These are phyloP conservation scores for Gigaspora rosea DNA, from an alignment of 192 early-diverging fungal species.

Conservation along the genomic window DNA sequence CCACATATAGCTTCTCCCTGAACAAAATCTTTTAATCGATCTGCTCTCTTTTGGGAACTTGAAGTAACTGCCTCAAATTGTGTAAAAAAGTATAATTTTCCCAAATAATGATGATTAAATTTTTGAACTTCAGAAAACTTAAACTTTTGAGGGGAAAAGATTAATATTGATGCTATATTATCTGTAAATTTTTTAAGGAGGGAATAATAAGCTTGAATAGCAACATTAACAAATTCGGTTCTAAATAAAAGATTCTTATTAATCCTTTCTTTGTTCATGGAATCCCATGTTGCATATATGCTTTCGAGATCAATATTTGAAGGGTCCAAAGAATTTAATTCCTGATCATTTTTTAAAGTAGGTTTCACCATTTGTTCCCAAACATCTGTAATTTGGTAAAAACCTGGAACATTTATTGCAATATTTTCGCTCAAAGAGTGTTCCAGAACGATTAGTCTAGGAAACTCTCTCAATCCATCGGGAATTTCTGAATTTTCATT, in stretches of 20 bases:
- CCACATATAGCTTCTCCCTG: constrained; percentile 21
- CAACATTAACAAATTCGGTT: not conserved
- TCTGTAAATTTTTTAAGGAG: not conserved
- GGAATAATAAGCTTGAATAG: constrained; percentile 15
- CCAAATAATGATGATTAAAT: constrained; percentile 28
- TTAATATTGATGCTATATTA: constrained; percentile 4
- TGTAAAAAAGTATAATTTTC: constrained; percentile 38
- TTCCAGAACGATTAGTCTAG: constrained; percentile 29
- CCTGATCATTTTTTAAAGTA: not conserved
- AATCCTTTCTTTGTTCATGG: not conserved
- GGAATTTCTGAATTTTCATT: not conserved
- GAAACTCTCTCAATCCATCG: constrained; percentile 22
- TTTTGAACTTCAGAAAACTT: constrained; percentile 6
- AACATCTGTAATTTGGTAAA: constrained; percentile 30
- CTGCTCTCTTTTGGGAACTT: constrained; percentile 15
- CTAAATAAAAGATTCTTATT: not conserved
- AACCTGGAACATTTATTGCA: constrained; percentile 34
- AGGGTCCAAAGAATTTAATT: not conserved
- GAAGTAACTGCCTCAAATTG: constrained; percentile 34
- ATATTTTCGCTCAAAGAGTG: constrained; percentile 31
- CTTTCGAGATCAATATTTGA: not conserved
- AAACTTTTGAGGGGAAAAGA: constrained; percentile 26
- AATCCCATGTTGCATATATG: constrained; percentile 9
- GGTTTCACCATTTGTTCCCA: constrained; percentile 13
- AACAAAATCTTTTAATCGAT: constrained; percentile 27